phyloP scores from a whole-genome alignment of 495 filamentous ascomycete genomes.

The Hypoxylon perforatum region DNA sequence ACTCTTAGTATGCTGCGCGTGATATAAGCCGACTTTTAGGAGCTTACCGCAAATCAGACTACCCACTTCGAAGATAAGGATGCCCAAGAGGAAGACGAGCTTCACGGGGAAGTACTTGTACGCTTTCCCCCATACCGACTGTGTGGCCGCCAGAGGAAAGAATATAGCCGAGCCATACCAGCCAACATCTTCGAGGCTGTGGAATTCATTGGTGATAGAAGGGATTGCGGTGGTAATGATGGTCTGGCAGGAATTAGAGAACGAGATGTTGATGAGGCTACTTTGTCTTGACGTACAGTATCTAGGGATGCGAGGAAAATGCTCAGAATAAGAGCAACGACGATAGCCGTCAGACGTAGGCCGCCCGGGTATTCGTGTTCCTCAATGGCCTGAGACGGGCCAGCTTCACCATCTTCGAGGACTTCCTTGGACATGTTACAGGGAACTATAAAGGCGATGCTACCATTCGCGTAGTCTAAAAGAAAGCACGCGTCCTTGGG shows the following conservation, averaged over 20 bases:
- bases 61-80: constrained; percentile 59
- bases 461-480: not conserved
- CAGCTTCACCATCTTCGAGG: not conserved
- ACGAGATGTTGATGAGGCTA: not conserved
- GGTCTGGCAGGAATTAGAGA: constrained; percentile 19
- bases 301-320: constrained; percentile 65
- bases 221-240: constrained; percentile 57
- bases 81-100: constrained; percentile 52
- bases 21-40: constrained; percentile 45
- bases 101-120: constrained; percentile 61
- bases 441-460: not conserved
- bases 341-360: constrained; percentile 50
- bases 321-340: constrained; percentile 59
- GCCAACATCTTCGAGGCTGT: constrained; percentile 57
- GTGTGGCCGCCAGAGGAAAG: constrained; percentile 54
- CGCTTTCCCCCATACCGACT: constrained; percentile 60
- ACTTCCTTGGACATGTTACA: constrained; percentile 10
- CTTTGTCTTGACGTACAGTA: constrained; percentile 49
- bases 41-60: constrained; percentile 59
- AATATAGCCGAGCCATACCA: constrained; percentile 67
- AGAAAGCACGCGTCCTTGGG: not conserved
- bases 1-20: not conserved
- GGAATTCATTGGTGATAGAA: constrained; percentile 56
- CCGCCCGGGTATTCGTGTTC: constrained; percentile 49
- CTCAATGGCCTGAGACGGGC: constrained; percentile 1